Evolutionary conservation across 2,329 filamentous ascomycete species (phyloP).

Genomic region (Eutypa lata): DNA sequence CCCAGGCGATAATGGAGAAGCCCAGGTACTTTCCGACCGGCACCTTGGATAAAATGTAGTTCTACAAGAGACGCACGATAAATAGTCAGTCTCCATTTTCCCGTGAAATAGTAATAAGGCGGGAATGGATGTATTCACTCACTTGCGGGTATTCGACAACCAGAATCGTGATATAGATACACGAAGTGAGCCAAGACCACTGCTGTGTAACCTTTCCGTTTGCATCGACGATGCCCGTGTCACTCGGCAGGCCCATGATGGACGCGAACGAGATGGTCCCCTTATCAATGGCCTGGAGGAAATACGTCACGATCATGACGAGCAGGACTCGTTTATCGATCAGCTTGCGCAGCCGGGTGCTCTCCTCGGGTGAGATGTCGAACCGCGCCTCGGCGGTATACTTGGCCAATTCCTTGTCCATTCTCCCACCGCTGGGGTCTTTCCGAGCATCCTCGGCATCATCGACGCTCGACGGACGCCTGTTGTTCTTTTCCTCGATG

Average conservation of each 20-base stretch:
- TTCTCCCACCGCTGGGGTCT: constrained; percentile 40
- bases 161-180: constrained; percentile 70
- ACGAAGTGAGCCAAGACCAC: constrained; percentile 70
- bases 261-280: constrained; percentile 63
- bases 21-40: constrained; percentile 67
- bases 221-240: constrained; percentile 44
- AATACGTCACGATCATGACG: constrained; percentile 73
- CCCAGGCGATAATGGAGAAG: constrained; percentile 64
- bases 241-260: constrained; percentile 58
- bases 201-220: constrained; percentile 37
- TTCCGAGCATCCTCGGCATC: constrained; percentile 34
- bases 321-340: constrained; percentile 66
- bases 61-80: constrained; percentile 14
- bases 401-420: constrained; percentile 69
- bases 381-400: constrained; percentile 59
- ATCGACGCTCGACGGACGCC: constrained; percentile 20
- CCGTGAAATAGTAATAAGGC: no score
- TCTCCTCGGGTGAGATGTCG: constrained; percentile 57
- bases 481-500: neutral
- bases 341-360: constrained; percentile 56
- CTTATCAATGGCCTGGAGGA: constrained; percentile 68
- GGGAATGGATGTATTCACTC: no score
- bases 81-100: no score
- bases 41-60: constrained; percentile 57
- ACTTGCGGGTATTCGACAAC: constrained; percentile 68